These are phyloP conservation scores for Rhododendron mucronatum DNA, from an alignment of 148 eudicot species.

Conservation along the genomic window DNA sequence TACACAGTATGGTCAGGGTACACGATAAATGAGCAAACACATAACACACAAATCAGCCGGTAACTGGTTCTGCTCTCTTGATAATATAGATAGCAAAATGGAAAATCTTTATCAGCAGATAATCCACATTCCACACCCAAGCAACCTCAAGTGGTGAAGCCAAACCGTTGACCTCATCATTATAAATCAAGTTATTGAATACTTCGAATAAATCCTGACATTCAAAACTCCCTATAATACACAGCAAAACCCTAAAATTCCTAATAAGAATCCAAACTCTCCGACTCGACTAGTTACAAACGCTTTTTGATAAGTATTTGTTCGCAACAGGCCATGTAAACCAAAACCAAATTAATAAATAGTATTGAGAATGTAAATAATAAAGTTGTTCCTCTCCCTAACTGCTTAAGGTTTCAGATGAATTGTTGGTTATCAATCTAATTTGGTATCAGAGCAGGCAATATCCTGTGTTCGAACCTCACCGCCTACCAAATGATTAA, in stretches of 20 bases:
- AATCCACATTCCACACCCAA: not conserved
- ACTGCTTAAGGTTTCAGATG: too few relatives aligned
- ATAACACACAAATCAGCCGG: not conserved
- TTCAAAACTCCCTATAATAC: not conserved
- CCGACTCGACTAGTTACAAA: not conserved
- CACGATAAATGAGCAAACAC: not conserved
- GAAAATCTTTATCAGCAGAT: not conserved
- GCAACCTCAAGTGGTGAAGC: not conserved
- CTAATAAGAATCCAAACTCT: not conserved
- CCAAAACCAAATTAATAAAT: not conserved
- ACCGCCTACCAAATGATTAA: too few relatives aligned
- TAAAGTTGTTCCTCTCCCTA: too few relatives aligned
- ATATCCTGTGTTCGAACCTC: too few relatives aligned
- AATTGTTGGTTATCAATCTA: too few relatives aligned
- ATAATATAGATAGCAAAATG: not conserved
- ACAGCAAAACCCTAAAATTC: not conserved
- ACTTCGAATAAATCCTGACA: too few relatives aligned
- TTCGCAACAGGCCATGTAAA: not conserved
- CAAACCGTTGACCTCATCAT: not conserved
- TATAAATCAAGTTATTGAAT: not conserved
- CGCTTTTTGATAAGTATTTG: conserved; percentile 3
- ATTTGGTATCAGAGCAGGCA: too few relatives aligned
- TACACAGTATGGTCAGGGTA: not conserved
- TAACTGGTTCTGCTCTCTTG: not conserved
- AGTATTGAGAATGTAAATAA: too few relatives aligned